These are phyloP conservation scores for Puccinia triticina DNA, from an alignment of 1,284 basidiomycete species.

Conservation along the genomic window DNA sequence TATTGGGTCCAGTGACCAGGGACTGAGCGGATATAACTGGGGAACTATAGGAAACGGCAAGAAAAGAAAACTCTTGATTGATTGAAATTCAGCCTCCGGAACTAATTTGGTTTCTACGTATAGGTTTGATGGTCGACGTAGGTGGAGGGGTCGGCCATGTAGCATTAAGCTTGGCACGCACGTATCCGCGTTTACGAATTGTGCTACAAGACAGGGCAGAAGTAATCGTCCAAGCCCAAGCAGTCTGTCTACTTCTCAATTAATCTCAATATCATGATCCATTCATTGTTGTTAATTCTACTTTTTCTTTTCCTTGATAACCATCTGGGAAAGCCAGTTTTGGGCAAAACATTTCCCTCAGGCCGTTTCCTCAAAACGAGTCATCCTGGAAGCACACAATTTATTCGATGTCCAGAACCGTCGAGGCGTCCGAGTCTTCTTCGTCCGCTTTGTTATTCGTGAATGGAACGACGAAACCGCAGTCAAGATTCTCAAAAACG, in stretches of 20 bases:
- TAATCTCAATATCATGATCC: background rate
- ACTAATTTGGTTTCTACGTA: background rate
- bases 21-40: conserved; percentile 49
- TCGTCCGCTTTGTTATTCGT: conserved; percentile 49
- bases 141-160: conserved; percentile 48
- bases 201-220: conserved; percentile 45
- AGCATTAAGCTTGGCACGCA: conserved; percentile 43
- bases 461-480: conserved; percentile 50
- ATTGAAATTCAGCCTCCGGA: background rate
- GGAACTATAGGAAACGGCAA: conserved; percentile 45
- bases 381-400: conserved; percentile 47
- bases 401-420: conserved; percentile 46
- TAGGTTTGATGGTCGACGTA: conserved; percentile 46
- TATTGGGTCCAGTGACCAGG: conserved; percentile 49
- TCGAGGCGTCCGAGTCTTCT: conserved; percentile 47
- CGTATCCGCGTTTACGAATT: conserved; percentile 43
- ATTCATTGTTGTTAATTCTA: background rate
- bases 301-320: background rate
- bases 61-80: too few species aligned
- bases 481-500: conserved; percentile 40
- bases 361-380: conserved; percentile 41
- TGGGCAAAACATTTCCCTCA: conserved; percentile 51
- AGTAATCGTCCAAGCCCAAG: conserved; percentile 41
- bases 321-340: conserved; percentile 20
- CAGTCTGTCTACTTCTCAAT: conserved; percentile 9